These are phyloP conservation scores for Mycena galopus DNA, from an alignment of 768 basidiomycete genomes.

Conservation along the genomic window DNA sequence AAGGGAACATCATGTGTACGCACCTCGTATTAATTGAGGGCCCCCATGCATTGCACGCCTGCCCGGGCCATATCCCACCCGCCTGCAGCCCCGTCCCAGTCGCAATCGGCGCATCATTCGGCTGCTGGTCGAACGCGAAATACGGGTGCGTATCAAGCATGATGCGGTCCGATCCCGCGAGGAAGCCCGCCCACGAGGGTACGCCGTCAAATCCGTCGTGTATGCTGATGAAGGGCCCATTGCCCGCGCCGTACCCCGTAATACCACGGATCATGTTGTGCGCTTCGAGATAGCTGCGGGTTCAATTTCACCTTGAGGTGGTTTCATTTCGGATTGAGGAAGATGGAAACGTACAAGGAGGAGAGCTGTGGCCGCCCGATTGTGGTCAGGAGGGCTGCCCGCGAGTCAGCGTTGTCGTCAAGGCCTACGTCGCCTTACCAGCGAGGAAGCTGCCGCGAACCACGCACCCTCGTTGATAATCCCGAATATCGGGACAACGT, in stretches of 20 bases:
- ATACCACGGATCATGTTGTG: slow-evolving; percentile 67
- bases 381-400: slow-evolving; percentile 55
- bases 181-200: slow-evolving; percentile 56
- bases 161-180: slow-evolving; percentile 66
- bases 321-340: background rate
- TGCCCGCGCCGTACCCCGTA: slow-evolving; percentile 73
- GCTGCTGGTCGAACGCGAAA: slow-evolving; percentile 56
- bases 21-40: slow-evolving; percentile 53
- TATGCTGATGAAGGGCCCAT: slow-evolving; percentile 60
- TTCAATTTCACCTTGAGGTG: background rate
- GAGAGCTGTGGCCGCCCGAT: slow-evolving; percentile 61
- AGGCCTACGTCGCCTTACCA: too few species aligned
- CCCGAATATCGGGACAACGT: background rate
- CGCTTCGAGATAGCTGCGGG: slow-evolving; percentile 54
- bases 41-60: slow-evolving; percentile 63
- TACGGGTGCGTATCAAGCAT: slow-evolving; percentile 69
- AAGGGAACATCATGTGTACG: background rate
- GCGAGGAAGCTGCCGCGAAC: background rate
- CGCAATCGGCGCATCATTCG: slow-evolving; percentile 45
- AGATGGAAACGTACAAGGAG: slow-evolving; percentile 61
- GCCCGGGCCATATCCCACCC: slow-evolving; percentile 50
- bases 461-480: background rate
- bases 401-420: too few species aligned
- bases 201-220: slow-evolving; percentile 65
- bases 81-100: slow-evolving; percentile 39